phyloP scores from a whole-genome alignment of 176 grass and related monocot genomes.

The Carex littledalei region DNA sequence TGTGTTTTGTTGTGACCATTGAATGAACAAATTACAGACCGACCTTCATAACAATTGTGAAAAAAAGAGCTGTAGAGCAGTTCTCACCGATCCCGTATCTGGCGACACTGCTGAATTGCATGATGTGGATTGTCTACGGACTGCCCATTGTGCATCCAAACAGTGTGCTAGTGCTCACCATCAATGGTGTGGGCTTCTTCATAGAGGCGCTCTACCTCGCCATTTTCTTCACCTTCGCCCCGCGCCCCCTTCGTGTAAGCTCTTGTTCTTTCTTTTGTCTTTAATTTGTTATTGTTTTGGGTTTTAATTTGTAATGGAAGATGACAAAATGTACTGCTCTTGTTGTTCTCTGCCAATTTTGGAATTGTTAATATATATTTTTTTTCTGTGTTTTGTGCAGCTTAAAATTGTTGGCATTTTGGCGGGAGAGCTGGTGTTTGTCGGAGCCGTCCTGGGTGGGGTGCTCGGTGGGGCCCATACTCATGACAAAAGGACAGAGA shows the following conservation, averaged over 20 bases:
- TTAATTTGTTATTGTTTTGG: background rate
- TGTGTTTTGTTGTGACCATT: background rate
- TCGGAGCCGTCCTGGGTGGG: slow-evolving; percentile 24
- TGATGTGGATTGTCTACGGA: slow-evolving; percentile 78
- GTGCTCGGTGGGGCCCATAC: slow-evolving; percentile 40
- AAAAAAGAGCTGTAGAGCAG: slow-evolving; percentile 41
- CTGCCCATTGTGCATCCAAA: slow-evolving; percentile 72
- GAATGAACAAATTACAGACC: slow-evolving; percentile 30
- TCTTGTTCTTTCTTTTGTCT: background rate
- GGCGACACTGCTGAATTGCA: slow-evolving; percentile 69
- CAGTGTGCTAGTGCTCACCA: slow-evolving; percentile 61
- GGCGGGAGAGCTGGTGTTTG: slow-evolving; percentile 30
- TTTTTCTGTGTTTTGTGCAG: slow-evolving; percentile 17
- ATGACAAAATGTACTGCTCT: background rate
- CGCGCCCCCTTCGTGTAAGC: slow-evolving; percentile 30
- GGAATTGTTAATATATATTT: background rate
- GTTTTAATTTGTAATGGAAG: background rate
- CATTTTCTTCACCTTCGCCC: slow-evolving; percentile 44
- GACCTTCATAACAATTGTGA: slow-evolving; percentile 43
- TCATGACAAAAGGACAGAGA: slow-evolving; percentile 36
- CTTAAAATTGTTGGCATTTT: slow-evolving; percentile 33
- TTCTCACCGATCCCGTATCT: slow-evolving; percentile 65
- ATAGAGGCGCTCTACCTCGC: slow-evolving; percentile 49
- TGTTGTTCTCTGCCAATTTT: background rate
- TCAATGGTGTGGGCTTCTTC: slow-evolving; percentile 55